Percentiles rank a stretch among this genome's conserved stretches.
Conservation (phyloP, 768 basidiomycete genomes). For the Amanita fuliginea region DNA sequence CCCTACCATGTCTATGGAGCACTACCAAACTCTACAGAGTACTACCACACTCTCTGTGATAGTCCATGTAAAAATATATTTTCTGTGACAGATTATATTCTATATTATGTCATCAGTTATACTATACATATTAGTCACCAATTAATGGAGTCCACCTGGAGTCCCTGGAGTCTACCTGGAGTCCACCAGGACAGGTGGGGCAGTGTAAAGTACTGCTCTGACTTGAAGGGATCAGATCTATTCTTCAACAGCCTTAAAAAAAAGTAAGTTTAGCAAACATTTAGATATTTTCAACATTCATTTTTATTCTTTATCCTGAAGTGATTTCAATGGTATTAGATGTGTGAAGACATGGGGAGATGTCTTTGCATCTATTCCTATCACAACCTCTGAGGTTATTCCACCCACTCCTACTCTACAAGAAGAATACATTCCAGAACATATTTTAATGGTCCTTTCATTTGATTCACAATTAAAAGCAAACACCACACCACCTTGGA, state of each 20-base stretch:
- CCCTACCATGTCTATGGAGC: too few relatives aligned
- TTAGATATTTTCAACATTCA: background rate
- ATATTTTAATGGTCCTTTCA: background rate
- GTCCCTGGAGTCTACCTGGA: too few relatives aligned
- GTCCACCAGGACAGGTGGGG: too few relatives aligned
- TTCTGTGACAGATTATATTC: too few relatives aligned
- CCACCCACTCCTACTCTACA: background rate
- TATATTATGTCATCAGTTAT: too few relatives aligned
- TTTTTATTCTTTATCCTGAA: background rate
- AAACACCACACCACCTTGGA: background rate
- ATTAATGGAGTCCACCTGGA: too few relatives aligned
- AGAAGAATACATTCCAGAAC: background rate
- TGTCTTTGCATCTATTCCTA: background rate
- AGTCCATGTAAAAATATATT: too few relatives aligned
- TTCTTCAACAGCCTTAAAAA: background rate
- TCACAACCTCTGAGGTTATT: background rate
- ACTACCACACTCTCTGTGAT: too few relatives aligned
- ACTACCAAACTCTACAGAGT: too few relatives aligned
- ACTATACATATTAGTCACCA: too few relatives aligned
- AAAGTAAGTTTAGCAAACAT: background rate
- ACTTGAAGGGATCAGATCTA: background rate
- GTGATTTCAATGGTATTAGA: background rate
- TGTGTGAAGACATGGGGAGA: background rate
- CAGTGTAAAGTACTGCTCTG: too few relatives aligned
- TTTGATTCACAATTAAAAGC: background rate